Base-by-base conservation (phyloP, 2,329 filamentous ascomycete species). In the Aspergillus calidoustus region DNA sequence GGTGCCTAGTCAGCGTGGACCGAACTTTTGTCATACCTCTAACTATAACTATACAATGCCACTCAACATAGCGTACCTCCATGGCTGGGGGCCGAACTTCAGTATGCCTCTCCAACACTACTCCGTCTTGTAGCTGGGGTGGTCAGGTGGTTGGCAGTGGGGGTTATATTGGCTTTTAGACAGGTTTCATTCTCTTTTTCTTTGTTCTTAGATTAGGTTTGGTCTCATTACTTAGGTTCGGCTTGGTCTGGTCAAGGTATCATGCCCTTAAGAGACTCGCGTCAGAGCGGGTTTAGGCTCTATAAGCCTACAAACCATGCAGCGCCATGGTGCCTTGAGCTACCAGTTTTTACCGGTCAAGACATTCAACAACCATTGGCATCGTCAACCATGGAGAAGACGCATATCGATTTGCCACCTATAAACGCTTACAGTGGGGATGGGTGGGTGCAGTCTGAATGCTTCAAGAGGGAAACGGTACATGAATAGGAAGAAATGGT, bases 71-170 rank as follows among this genome's bases (percentile, higher is more conserved):
- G 66, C 75, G 34, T 76, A 74, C 57, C 69, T 76, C 30, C 74
- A 75, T 68, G 73, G 73, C 23, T 71, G 67, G 68, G 74, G 74
- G 4, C 74, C 71, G n/a, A 74, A 72, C 59, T 59, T 68, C 47
- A 69, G 69, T 73, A 28, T 2, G 6, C 25, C 25, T 28, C 25
- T 28, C 25, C 25, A 28, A 28, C 25, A 28, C 25, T 28, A 28
- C 1, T 19, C 19, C 19, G 19, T 19, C 19, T 19, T 19, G 68
- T 73, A 55, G 63, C 69, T 6, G 52, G 57, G 47, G 71, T 67
- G 4, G 68, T 73, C 53, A 61, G 71, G 22, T 68, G 69, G 19
- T 56, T 65, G 41, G 61, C 61, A 0, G 56, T 68, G 17, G 54
- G 61, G 41, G 46, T 46, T 19, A 17, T 4, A 3, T 8, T n/a